Base-by-base conservation (phyloP, 2,329 filamentous ascomycete species). In the Alternaria ventricosa region DNA sequence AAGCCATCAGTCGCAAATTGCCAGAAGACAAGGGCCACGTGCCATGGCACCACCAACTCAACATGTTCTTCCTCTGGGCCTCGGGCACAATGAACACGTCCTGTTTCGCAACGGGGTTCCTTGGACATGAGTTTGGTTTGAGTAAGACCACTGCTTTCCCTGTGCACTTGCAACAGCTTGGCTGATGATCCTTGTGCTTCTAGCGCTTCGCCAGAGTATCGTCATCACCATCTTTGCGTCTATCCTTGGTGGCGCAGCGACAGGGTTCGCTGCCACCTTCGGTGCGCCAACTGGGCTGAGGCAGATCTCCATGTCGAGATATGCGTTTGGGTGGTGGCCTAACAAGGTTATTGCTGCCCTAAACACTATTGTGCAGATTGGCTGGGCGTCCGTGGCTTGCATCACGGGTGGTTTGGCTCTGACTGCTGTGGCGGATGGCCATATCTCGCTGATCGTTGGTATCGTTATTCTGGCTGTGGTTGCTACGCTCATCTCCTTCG, bases 241-340 rank as follows among this genome's bases (percentile, higher is more conserved):
- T 11, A 64, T 83, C 44, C 67, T 83, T 4, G 82, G 82, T 50
- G 77, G 80, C 28, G 66, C 82, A 2, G 80, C 79, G 46, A 80
- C 81, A 3, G 77, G 80, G 3, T 83, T 78, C 53, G 78, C 74
- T 43, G 82, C 81, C 55, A 83, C 80, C 10, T 77, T 84, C 30
- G 82, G 82, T 56, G 80, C 82, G 7, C 66, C 79, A 49, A 79
- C 81, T 62, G 74, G 76, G 60, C 72, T 85, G 22, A 78, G 83
- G 51, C 80, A 83, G 59, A 84, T 85, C 51, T 75, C 76, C 3
- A 78, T 82, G 28, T 79, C 81, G 53, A 76, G 83, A 54, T 84
- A 83, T 67, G 82, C 82, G n/a, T 83, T 85, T 61, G 83, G 83
- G n/a, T 85, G 83, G 79, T 85, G 79, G 64, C 83, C 83, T 15